Percentiles rank a stretch among this genome's conserved stretches.
Conservation (phyloP, 805 yeast species). For the Brettanomyces bruxellensis region DNA sequence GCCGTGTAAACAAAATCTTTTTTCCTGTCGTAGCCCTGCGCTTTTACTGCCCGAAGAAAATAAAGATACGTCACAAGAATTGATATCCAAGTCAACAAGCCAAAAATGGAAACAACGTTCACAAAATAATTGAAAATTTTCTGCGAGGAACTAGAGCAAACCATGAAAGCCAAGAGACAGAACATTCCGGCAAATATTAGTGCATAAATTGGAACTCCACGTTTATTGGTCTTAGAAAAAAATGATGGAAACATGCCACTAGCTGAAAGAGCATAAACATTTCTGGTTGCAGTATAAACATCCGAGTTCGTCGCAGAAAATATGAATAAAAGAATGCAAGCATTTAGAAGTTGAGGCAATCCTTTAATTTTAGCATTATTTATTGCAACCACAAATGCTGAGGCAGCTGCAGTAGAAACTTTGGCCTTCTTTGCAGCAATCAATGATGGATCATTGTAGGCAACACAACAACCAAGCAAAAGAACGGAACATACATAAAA, state of each 20-base stretch:
- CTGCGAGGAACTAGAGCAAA: conserved; percentile 45
- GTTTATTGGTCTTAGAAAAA: conserved; percentile 53
- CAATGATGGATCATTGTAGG: conserved; percentile 37
- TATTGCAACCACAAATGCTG: conserved; percentile 82
- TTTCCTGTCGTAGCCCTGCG: conserved; percentile 55
- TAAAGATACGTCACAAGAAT: conserved; percentile 59
- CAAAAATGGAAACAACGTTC: conserved; percentile 68
- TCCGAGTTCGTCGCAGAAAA: conserved; percentile 79
- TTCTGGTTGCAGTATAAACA: conserved; percentile 69
- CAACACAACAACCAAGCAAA: conserved; percentile 49
- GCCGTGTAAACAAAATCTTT: conserved; percentile 49
- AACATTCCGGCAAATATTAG: conserved; percentile 41
- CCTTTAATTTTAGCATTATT: conserved; percentile 54
- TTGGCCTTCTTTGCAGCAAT: conserved; percentile 35
- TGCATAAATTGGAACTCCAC: conserved; percentile 64
- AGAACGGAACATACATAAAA: conserved; percentile 46
- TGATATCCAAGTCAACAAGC: conserved; percentile 67
- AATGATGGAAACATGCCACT: conserved; percentile 68
- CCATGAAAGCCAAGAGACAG: conserved; percentile 64
- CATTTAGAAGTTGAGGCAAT: conserved; percentile 69
- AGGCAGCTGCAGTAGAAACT: conserved; percentile 54
- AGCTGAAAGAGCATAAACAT: conserved; percentile 60
- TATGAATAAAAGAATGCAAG: conserved; percentile 66
- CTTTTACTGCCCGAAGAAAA: conserved; percentile 56
- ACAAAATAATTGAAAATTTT: conserved; percentile 61